Percentiles rank a stretch among this genome's conserved stretches.
Conservation (phyloP, 1,284 basidiomycete species). For the Inonotus obliquus region DNA sequence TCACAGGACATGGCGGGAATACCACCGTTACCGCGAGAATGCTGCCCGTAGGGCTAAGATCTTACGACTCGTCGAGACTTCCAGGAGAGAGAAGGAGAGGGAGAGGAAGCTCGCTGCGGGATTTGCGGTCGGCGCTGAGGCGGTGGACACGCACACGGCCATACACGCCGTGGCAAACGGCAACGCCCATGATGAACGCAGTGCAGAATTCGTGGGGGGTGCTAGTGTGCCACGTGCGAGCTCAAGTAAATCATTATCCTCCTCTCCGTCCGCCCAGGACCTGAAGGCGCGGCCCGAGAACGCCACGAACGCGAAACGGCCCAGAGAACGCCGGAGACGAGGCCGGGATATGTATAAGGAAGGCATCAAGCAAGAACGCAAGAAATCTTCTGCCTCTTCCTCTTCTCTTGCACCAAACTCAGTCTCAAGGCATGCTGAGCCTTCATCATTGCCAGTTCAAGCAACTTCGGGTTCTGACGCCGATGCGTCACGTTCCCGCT, state of each 20-base stretch:
- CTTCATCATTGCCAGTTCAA: not conserved
- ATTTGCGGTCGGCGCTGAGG: not conserved
- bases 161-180: not conserved
- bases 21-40: constrained; percentile 9
- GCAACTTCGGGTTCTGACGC: not conserved
- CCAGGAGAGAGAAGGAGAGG: constrained; percentile 13
- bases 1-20: constrained; percentile 13
- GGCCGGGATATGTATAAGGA: constrained; percentile 19
- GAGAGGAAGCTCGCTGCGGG: not conserved
- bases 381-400: not conserved
- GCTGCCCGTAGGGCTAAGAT: constrained; percentile 11
- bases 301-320: constrained; percentile 2
- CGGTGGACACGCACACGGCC: not conserved
- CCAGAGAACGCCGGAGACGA: constrained; percentile 17
- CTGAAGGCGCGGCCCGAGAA: not conserved
- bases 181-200: not conserved
- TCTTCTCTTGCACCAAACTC: not conserved
- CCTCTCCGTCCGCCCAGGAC: not conserved
- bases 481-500: constrained; percentile 10
- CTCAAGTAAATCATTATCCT: not conserved
- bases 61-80: constrained; percentile 1
- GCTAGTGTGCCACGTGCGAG: not conserved
- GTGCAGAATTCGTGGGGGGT: not conserved
- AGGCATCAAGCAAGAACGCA: constrained; percentile 13
- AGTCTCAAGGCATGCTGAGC: not conserved